Conservation (phyloP, 225 moss, liverwort and hornwort genomes). For the Anthoceros angustus region DNA sequence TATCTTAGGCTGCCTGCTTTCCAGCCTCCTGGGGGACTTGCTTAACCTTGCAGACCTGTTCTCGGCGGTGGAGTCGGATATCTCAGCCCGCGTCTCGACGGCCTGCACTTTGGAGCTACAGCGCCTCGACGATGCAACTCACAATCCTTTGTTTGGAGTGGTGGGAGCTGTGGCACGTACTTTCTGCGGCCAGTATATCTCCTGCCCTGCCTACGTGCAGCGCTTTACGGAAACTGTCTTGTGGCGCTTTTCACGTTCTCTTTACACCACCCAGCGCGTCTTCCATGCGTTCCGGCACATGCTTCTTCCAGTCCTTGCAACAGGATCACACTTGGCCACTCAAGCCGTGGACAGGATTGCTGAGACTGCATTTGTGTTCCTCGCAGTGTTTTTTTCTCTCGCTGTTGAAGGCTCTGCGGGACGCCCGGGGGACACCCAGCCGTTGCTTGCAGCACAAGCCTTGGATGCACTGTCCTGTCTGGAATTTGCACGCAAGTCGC, state of each 20-base stretch:
- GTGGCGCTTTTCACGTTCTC: conserved; percentile 31
- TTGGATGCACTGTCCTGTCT: conserved; percentile 69
- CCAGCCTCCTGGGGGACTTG: not conserved
- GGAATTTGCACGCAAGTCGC: conserved; percentile 71
- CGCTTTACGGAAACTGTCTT: conserved; percentile 7
- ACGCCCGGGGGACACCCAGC: conserved; percentile 14
- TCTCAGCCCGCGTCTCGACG: not conserved
- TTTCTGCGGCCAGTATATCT: conserved; percentile 30
- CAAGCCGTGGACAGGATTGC: conserved; percentile 54
- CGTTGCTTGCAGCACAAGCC: conserved; percentile 41
- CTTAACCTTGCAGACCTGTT: not conserved
- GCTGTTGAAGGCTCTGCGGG: conserved; percentile 24
- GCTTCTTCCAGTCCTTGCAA: not conserved
- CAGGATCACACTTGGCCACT: not conserved
- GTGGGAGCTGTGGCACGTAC: not conserved
- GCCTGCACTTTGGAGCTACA: not conserved
- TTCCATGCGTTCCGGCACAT: conserved; percentile 65
- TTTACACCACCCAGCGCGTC: conserved; percentile 33
- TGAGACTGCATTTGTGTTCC: conserved; percentile 52
- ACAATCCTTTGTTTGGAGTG: too few species aligned
- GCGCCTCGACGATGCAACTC: not conserved
- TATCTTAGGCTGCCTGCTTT: not conserved
- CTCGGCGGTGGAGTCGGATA: not conserved
- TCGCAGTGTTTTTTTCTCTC: conserved; percentile 60
- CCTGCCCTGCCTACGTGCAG: conserved; percentile 14